Percentiles rank a stretch among this genome's conserved stretches.
Evolutionary conservation across 805 yeast species (phyloP).

Genomic region (Wickerhamomyces chaumierensis): DNA sequence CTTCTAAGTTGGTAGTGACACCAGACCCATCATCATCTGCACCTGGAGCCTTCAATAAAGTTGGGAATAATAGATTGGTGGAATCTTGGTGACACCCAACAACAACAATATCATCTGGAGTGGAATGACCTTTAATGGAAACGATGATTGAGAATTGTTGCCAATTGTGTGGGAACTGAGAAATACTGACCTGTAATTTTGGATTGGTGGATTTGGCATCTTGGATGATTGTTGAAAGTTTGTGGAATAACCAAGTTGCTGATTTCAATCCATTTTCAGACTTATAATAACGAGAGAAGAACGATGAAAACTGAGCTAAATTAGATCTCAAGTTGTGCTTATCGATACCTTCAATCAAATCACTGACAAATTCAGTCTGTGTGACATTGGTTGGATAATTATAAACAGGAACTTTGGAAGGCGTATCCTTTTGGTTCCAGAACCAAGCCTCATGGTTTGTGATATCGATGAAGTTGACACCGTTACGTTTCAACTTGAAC

Average conservation of each 20-base stretch:
- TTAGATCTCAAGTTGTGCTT: conserved; percentile 35
- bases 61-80: conserved; percentile 62
- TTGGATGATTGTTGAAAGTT: conserved; percentile 24
- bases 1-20: conserved; percentile 65
- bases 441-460: conserved; percentile 29
- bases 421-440: conserved; percentile 6
- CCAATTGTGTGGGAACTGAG: conserved; percentile 62
- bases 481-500: conserved; percentile 31
- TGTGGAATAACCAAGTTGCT: conserved; percentile 55
- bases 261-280: conserved; percentile 59
- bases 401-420: conserved; percentile 20
- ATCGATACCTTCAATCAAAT: conserved; percentile 33
- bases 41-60: conserved; percentile 69
- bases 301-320: conserved; percentile 54
- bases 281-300: conserved; percentile 68
- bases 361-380: conserved; percentile 27
- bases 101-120: conserved; percentile 40
- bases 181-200: conserved; percentile 27
- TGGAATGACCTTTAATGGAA: conserved; percentile 37
- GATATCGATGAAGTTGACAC: conserved; percentile 52
- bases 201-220: conserved; percentile 14
- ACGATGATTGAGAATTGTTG: conserved; percentile 68
- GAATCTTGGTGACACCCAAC: conserved; percentile 91
- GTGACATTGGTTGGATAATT: conserved; percentile 40
- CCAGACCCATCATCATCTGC: conserved; percentile 96